These are phyloP conservation scores for Salvia hispanica DNA, from an alignment of 257 asterid genomes.

Conservation along the genomic window DNA sequence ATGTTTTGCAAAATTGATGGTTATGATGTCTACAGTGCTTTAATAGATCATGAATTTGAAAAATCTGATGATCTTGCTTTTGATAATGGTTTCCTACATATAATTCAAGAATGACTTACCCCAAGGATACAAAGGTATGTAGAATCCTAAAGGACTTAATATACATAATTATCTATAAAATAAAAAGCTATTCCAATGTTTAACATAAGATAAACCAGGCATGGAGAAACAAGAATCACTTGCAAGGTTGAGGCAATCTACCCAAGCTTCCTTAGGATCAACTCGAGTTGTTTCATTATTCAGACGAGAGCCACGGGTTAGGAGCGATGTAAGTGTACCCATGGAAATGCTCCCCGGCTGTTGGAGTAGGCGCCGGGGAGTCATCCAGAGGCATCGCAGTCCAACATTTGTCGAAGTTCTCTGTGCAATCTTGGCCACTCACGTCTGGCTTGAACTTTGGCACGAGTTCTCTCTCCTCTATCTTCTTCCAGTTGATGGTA, in stretches of 20 bases:
- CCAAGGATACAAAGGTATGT: neutral
- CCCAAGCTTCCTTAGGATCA: neutral
- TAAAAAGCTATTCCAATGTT: neutral
- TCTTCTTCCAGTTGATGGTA: constrained; percentile 75
- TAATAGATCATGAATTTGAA: neutral
- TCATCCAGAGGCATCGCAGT: constrained; percentile 86
- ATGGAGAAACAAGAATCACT: constrained; percentile 19
- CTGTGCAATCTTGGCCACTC: constrained; percentile 79
- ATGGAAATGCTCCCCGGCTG: constrained; percentile 81
- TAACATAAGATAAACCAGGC: neutral
- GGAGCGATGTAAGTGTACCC: constrained; percentile 88
- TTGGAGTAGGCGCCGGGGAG: constrained; percentile 90
- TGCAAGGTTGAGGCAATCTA: constrained; percentile 13
- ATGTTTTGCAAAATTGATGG: too few relatives aligned
- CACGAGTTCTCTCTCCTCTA: constrained; percentile 67
- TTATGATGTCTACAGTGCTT: neutral
- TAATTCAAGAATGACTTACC: neutral
- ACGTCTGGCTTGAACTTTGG: constrained; percentile 85
- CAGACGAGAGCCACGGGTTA: constrained; percentile 79
- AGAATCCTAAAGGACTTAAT: neutral
- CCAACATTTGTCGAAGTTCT: constrained; percentile 88
- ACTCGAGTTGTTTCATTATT: constrained; percentile 13
- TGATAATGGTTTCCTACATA: neutral
- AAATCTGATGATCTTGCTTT: constrained; percentile 6
- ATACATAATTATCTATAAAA: neutral